phyloP scores from a whole-genome alignment of 2,329 filamentous ascomycete species.

The Sporothrix brunneoviolacea region DNA sequence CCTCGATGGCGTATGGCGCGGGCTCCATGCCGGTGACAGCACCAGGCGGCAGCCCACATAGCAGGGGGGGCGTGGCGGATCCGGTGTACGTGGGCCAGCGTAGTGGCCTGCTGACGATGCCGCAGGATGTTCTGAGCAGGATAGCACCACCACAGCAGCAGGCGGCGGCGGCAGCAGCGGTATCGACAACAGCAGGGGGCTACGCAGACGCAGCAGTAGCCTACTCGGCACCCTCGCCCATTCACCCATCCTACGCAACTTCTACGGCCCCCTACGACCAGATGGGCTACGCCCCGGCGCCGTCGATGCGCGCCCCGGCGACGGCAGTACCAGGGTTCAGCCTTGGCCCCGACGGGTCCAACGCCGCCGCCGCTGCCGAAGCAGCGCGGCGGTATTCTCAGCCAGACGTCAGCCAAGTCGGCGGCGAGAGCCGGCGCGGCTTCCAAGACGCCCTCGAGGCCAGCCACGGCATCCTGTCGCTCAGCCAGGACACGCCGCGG shows the following conservation, averaged over 20 bases:
- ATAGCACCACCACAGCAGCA: slow-evolving; percentile 20
- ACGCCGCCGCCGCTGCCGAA: neutral
- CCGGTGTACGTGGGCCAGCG: neutral
- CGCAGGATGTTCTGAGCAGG: too few species aligned
- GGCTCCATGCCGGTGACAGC: slow-evolving; percentile 59
- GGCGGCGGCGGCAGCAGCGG: neutral
- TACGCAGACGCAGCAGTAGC: slow-evolving; percentile 1
- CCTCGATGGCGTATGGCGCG: slow-evolving; percentile 62
- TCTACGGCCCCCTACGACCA: slow-evolving; percentile 59
- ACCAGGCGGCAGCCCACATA: slow-evolving; percentile 40
- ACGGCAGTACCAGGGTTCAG: slow-evolving; percentile 24
- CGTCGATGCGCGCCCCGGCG: slow-evolving; percentile 52
- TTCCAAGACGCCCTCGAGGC: slow-evolving; percentile 89
- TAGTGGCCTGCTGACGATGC: neutral
- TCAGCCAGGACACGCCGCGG: slow-evolving; percentile 90
- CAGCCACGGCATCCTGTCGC: slow-evolving; percentile 87
- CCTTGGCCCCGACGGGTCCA: slow-evolving; percentile 1
- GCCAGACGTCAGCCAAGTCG: neutral
- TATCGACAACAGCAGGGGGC: neutral
- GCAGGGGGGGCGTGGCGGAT: neutral
- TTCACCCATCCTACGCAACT: slow-evolving; percentile 34
- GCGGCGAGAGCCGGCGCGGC: slow-evolving; percentile 52
- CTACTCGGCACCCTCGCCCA: slow-evolving; percentile 52
- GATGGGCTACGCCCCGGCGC: slow-evolving; percentile 65
- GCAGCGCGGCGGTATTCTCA: slow-evolving; percentile 11